These are phyloP conservation scores for Kodamaea jinghongensis DNA, from an alignment of 805 yeast species.

Conservation along the genomic window DNA sequence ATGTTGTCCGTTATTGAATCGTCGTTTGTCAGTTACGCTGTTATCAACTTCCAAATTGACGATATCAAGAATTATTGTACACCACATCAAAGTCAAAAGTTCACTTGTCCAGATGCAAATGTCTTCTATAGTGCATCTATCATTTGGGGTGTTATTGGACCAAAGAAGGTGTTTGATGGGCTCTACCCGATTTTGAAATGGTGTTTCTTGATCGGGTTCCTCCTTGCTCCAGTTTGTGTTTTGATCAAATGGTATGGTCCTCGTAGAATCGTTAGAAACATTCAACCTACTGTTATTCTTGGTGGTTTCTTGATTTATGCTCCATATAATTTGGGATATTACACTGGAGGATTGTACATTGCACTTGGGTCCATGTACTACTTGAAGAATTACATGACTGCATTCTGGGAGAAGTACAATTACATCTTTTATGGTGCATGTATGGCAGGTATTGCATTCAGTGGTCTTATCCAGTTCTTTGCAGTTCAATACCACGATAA, in stretches of 20 bases:
- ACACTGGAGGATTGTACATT: constrained; percentile 27
- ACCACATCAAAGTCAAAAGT: constrained; percentile 18
- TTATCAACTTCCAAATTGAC: constrained; percentile 17
- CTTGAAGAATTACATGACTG: constrained; percentile 22
- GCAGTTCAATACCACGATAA: constrained; percentile 33
- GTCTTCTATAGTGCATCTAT: constrained; percentile 32
- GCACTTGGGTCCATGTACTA: constrained; percentile 26
- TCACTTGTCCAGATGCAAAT: constrained; percentile 29
- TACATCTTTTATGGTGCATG: constrained; percentile 29
- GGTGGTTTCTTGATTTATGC: constrained; percentile 31
- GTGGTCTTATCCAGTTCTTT: constrained; percentile 33
- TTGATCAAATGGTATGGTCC: constrained; percentile 14
- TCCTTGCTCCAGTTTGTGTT: constrained; percentile 21
- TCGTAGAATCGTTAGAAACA: constrained; percentile 21
- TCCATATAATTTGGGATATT: constrained; percentile 31
- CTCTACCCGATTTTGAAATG: constrained; percentile 32
- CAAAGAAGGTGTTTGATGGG: constrained; percentile 31
- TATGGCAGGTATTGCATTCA: constrained; percentile 34
- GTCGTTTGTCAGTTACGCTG: constrained; percentile 20
- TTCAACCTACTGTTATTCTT: constrained; percentile 32
- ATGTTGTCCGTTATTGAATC: constrained; percentile 18
- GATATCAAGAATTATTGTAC: constrained; percentile 18
- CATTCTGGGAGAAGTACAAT: constrained; percentile 37
- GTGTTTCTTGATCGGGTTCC: constrained; percentile 30
- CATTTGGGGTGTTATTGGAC: constrained; percentile 65